A percentile compares a stretch with the other conserved stretches of the same genome.
Conservation (phyloP, 1,139 yeast genomes). For the Hemisphaericaspora lyxosophila region DNA sequence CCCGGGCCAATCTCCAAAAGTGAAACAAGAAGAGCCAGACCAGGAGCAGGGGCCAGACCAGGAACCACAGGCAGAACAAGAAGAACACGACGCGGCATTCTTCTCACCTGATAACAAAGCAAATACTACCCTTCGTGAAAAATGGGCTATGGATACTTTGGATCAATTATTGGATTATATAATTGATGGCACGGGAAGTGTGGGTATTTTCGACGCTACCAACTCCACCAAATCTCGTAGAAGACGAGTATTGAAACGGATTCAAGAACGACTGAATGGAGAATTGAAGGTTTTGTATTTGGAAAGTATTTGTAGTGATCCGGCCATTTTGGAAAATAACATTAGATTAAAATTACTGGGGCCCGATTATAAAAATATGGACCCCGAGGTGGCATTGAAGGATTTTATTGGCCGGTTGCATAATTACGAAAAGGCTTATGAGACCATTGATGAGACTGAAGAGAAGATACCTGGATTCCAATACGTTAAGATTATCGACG, state of each 20-base stretch:
- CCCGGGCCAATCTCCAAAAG: no score
- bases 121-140: conserved; percentile 70
- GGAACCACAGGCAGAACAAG: conserved; percentile 4
- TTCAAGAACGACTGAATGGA: conserved; percentile 68
- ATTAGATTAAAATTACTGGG: conserved; percentile 84
- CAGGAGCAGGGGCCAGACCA: conserved; percentile 13
- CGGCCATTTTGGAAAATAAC: conserved; percentile 73
- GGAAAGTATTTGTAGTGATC: conserved; percentile 86
- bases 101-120: conserved; percentile 77
- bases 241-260: conserved; percentile 62
- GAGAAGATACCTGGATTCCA: conserved; percentile 64
- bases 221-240: conserved; percentile 82
- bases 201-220: conserved; percentile 94
- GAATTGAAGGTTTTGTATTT: conserved; percentile 78
- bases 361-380: conserved; percentile 89
- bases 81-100: conserved; percentile 70
- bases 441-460: conserved; percentile 81
- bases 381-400: conserved; percentile 71
- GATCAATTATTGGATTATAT: conserved; percentile 82
- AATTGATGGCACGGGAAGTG: conserved; percentile 78
- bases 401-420: conserved; percentile 82
- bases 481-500: conserved; percentile 93
- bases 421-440: conserved; percentile 87
- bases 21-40: no score
- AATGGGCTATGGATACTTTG: conserved; percentile 95